A percentile compares a stretch with the other conserved stretches of the same genome.
These are phyloP conservation scores for Volvariella surrecta DNA, from an alignment of 1,284 basidiomycete genomes.

Conservation along the genomic window DNA sequence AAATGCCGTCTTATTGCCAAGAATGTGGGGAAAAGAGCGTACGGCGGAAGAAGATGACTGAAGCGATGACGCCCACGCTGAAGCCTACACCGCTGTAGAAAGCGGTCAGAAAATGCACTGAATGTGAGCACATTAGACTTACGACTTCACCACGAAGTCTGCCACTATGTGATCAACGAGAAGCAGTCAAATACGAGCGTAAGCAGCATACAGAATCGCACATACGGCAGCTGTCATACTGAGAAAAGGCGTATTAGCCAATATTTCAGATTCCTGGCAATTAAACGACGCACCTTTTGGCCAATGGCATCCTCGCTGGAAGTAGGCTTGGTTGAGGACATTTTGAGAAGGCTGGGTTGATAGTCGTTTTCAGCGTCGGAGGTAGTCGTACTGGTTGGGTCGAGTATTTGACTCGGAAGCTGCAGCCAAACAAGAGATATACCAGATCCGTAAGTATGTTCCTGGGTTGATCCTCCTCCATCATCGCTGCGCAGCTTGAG, in stretches of 20 bases:
- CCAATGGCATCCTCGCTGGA: constrained; percentile 82
- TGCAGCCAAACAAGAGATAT: constrained; percentile 14
- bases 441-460: background rate
- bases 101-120: constrained; percentile 10
- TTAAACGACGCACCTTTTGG: constrained; percentile 56
- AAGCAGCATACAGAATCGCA: constrained; percentile 19
- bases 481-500: background rate
- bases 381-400: constrained; percentile 8
- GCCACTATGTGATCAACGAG: constrained; percentile 39
- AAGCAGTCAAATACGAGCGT: constrained; percentile 4
- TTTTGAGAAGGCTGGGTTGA: constrained; percentile 10
- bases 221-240: constrained; percentile 92
- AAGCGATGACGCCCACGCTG: constrained; percentile 88
- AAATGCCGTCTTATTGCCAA: background rate
- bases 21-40: constrained; percentile 31
- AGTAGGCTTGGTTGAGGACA: constrained; percentile 42
- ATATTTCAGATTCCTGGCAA: background rate
- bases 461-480: too few relatives aligned
- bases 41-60: constrained; percentile 94
- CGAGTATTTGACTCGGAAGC: constrained; percentile 15
- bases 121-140: constrained; percentile 15
- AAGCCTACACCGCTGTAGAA: constrained; percentile 85
- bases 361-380: constrained; percentile 1
- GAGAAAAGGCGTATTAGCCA: constrained; percentile 7
- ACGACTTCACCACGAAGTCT: constrained; percentile 75